Base-by-base conservation (phyloP, 2,329 filamentous ascomycete species). In the Falciphora oryzae region DNA sequence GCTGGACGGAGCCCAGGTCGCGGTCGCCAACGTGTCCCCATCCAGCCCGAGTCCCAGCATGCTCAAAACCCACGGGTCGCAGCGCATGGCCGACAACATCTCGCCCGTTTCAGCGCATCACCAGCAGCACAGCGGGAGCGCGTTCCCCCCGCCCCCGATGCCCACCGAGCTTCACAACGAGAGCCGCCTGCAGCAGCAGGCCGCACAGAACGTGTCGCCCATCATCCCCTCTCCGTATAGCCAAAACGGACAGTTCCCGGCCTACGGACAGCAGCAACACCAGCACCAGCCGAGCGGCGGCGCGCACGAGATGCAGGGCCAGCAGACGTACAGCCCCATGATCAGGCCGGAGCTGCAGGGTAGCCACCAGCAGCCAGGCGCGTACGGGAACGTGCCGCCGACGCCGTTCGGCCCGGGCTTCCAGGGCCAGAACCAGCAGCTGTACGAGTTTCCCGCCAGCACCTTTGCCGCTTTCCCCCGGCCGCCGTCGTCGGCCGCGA, bases 41-140 rank as follows among this genome's bases (percentile, higher is more conserved):
- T 67, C 71, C 25, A 76, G 72, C 64, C 75, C 73, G 14, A 69
- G 69, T 29, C 68, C 70, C 6, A 75, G 73, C 65, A 68, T 67
- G 4, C 67, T 69, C 44, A 71, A 73, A 56, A 65, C 63, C 57
- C 63, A 62, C 61, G 31, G 67, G 64, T 27, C 69, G 22, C 31
- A 68, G 59, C 25, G 72, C 66, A 59, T 66, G 65, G 44, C 59
- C 57, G 63, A 71, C 65, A 67, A 65, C 65, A 59, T 73, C 27
- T 73, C 73, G 27, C 70, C 70, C 31, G 58, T 70, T 59, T 70
- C 75, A 61, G 64, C 71, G 64, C 70, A 72, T 6, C 62, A 57
- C 32, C 65, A 66, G 6, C 44, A n/a, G 44, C 44, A 53, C 44
- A 18, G 22, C 44, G 22, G 44, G 0, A 69, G 68, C 38, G 68